A percentile compares a stretch with the other conserved stretches of the same genome.
phyloP scores from a whole-genome alignment of 108 stramenopile genomes.

The Cyclotella sp. region DNA sequence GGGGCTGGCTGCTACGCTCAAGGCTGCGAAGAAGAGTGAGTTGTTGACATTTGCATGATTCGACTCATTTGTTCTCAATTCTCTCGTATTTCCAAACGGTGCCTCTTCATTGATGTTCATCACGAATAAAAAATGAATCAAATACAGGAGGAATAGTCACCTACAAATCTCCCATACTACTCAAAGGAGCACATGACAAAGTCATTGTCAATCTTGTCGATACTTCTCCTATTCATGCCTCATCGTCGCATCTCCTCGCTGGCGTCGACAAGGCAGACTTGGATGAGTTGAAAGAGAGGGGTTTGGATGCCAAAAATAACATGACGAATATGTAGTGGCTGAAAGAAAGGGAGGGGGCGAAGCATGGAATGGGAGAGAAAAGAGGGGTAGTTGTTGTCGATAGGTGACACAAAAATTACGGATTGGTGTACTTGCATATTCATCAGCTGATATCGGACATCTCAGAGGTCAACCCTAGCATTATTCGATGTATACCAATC shows the following conservation, averaged over 20 bases:
- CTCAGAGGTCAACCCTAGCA: no score
- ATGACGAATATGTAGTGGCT: constrained; percentile 11
- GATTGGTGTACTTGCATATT: no score
- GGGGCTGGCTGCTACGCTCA: constrained; percentile 72
- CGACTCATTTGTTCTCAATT: neutral
- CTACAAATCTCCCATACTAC: constrained; percentile 72
- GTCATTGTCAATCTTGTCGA: constrained; percentile 60
- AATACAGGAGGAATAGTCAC: constrained; percentile 57
- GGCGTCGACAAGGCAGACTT: neutral
- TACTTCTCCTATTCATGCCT: constrained; percentile 11
- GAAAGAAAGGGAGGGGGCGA: neutral
- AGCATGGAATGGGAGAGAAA: no score
- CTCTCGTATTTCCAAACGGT: neutral
- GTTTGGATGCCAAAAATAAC: constrained; percentile 25
- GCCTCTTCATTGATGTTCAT: neutral
- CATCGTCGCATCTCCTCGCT: neutral
- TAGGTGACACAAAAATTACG: no score
- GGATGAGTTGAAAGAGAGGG: constrained; percentile 36
- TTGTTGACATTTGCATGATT: neutral
- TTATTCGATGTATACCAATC: no score
- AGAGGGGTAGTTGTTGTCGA: no score
- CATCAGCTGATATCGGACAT: no score
- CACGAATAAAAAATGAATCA: neutral
- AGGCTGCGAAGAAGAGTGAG: constrained; percentile 73
- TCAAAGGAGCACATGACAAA: constrained; percentile 79